These are phyloP conservation scores for Aquilaria malaccensis DNA, from an alignment of 345 rosid species.

Conservation along the genomic window DNA sequence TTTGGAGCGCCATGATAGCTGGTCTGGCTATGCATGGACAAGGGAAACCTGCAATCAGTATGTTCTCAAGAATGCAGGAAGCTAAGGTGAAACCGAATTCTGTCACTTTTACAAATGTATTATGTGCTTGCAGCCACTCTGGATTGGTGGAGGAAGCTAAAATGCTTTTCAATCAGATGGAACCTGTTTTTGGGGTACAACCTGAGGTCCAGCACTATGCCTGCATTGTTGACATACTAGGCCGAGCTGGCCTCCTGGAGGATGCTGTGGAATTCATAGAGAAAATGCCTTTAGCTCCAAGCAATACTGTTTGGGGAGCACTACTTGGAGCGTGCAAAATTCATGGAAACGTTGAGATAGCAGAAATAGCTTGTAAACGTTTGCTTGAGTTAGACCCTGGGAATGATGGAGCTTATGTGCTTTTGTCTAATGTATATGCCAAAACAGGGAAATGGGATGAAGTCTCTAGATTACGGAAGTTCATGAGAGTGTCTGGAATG, in stretches of 20 bases:
- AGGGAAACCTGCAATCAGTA: constrained; percentile 44
- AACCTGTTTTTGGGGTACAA: constrained; percentile 37
- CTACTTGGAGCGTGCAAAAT: constrained; percentile 68
- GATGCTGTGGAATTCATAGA: constrained; percentile 58
- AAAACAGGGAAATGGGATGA: constrained; percentile 52
- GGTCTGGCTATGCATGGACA: constrained; percentile 70
- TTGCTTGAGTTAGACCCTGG: constrained; percentile 55
- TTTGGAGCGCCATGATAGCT: constrained; percentile 74
- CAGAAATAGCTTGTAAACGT: constrained; percentile 44
- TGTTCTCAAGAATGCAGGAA: constrained; percentile 53
- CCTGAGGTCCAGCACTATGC: constrained; percentile 64
- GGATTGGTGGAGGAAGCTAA: constrained; percentile 64
- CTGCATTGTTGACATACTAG: constrained; percentile 68
- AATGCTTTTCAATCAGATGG: constrained; percentile 43
- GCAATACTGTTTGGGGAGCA: constrained; percentile 61
- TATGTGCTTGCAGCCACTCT: constrained; percentile 65
- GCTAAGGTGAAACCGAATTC: constrained; percentile 47
- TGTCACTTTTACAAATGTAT: constrained; percentile 56
- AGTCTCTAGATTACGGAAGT: constrained; percentile 49
- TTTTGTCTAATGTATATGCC: constrained; percentile 66
- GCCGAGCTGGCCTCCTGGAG: constrained; percentile 56
- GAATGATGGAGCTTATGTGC: constrained; percentile 57
- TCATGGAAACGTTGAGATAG: constrained; percentile 54
- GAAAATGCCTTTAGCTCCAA: constrained; percentile 53
- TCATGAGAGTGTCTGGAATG: constrained; percentile 55